A percentile compares a stretch with the other conserved stretches of the same genome.
Evolutionary conservation across 2,329 filamentous ascomycete genomes (phyloP).

Genomic region (Verticillium dahliae): DNA sequence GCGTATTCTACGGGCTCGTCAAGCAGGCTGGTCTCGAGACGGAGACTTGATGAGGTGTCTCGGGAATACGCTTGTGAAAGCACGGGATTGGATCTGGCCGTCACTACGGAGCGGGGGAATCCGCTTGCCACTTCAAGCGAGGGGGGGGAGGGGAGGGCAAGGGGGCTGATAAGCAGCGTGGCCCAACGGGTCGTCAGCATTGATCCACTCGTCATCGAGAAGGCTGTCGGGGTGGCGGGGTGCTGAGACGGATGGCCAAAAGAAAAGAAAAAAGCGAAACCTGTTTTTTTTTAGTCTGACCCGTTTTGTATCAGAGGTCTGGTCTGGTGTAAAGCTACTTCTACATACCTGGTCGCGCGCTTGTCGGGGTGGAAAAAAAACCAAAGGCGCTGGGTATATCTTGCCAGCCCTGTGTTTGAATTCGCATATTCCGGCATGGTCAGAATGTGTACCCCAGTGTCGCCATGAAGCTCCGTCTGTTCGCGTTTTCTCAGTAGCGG

Average conservation of each 20-base stretch:
- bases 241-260: neutral
- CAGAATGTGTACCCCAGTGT: no score
- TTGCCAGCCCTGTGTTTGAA: no score
- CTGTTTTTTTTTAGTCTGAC: neutral
- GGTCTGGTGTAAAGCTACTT: neutral
- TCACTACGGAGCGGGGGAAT: no score
- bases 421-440: no score
- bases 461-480: no score
- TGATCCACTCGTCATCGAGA: no score
- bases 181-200: no score
- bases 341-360: neutral
- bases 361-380: no score
- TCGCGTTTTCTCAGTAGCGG: neutral
- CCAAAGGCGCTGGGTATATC: neutral
- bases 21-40: constrained; percentile 75
- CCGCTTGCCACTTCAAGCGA: neutral
- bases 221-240: neutral
- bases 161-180: no score
- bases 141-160: neutral
- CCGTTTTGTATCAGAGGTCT: neutral
- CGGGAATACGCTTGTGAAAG: no score
- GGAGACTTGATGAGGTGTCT: constrained; percentile 21
- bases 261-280: neutral
- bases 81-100: no score
- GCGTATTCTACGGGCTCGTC: constrained; percentile 83